Evolutionary conservation across 2,329 filamentous ascomycete species (phyloP), one percentile per base, ranked within the genome.

Genomic region (Colletotrichum lupini): DNA sequence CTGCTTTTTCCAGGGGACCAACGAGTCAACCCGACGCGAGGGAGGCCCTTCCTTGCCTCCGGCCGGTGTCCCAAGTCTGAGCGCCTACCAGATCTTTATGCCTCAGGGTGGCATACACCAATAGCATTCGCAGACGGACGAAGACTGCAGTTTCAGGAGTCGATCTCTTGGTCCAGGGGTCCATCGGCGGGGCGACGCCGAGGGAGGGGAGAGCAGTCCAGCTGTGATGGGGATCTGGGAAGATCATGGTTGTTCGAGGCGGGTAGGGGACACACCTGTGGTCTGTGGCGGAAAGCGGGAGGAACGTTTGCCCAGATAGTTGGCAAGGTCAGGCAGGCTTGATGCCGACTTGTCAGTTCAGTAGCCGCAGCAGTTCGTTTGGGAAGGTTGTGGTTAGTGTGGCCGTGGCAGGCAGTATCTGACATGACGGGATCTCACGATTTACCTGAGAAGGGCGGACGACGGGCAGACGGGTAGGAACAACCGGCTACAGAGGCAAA

Each of bases 101-200:
- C 72, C 72, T 72, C 72, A 74, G 32, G 62, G 68, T 52, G 53
- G 68, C 58, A 68, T 74, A 37, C 52, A 64, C 68, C 72, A 74
- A 72, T 74, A 63, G 59, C 52, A 49, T 58, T 37, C 59, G 37
- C 68, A 68, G 59, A 42, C 61, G 62, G 68, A 35, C 67, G 74
- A 68, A 67, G 61, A 64, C 24, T 72, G 73, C 61, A 16, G 74
- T 76, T 76, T 76, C 74, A 76, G 73, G 53, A 75, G 74, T 75
- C 69, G 62, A 76, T 76, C 73, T 73, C 37, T 42, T 42, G n/a
- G 55, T 49, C 62, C 71, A 73, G 71, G 73, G 69, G 57, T 64
- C 58, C 65, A 70, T 61, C 53, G 53, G 73, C 68, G 73, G 60
- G 73, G 63, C 69, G 66, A 68, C 66, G 69, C 59, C 69, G 66